phyloP scores from a whole-genome alignment of 2,329 filamentous ascomycete genomes.

The Beauveria rudraprayagi region DNA sequence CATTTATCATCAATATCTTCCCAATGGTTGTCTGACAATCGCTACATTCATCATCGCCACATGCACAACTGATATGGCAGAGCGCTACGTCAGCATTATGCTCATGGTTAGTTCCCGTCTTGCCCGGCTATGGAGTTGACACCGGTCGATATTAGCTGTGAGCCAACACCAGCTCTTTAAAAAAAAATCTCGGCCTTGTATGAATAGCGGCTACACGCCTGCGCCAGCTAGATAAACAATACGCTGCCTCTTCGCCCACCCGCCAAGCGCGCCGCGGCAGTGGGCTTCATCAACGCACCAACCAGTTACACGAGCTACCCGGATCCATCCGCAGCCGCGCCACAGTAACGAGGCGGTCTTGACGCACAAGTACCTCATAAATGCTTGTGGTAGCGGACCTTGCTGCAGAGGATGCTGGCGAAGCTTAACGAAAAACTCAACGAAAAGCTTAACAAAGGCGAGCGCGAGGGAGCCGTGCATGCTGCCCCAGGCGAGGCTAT shows the following conservation, averaged over 20 bases:
- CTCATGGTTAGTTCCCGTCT: slow-evolving; percentile 43
- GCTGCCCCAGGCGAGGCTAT: slow-evolving; percentile 46
- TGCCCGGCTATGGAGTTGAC: not conserved
- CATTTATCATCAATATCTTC: slow-evolving; percentile 48
- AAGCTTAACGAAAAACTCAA: slow-evolving; percentile 62
- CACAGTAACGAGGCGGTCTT: slow-evolving; percentile 50
- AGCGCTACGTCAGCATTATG: slow-evolving; percentile 52
- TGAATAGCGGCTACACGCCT: slow-evolving; percentile 53
- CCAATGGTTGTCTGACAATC: slow-evolving; percentile 21
- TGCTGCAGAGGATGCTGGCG: slow-evolving; percentile 55
- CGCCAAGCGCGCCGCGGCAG: slow-evolving; percentile 59
- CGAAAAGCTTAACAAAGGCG: slow-evolving; percentile 58
- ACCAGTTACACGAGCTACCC: slow-evolving; percentile 65
- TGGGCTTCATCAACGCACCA: slow-evolving; percentile 61
- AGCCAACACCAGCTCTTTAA: not conserved
- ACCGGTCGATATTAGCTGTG: too few species aligned
- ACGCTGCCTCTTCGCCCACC: slow-evolving; percentile 68
- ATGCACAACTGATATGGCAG: slow-evolving; percentile 13
- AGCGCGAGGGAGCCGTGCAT: slow-evolving; percentile 48
- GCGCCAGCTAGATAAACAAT: slow-evolving; percentile 68
- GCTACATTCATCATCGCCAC: slow-evolving; percentile 19
- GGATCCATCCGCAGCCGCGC: slow-evolving; percentile 45
- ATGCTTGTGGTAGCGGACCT: slow-evolving; percentile 52
- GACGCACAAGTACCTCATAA: slow-evolving; percentile 58
- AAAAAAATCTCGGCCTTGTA: slow-evolving; percentile 49